These are phyloP conservation scores for Amanita molliuscula DNA, from an alignment of 768 basidiomycete species.

Conservation along the genomic window DNA sequence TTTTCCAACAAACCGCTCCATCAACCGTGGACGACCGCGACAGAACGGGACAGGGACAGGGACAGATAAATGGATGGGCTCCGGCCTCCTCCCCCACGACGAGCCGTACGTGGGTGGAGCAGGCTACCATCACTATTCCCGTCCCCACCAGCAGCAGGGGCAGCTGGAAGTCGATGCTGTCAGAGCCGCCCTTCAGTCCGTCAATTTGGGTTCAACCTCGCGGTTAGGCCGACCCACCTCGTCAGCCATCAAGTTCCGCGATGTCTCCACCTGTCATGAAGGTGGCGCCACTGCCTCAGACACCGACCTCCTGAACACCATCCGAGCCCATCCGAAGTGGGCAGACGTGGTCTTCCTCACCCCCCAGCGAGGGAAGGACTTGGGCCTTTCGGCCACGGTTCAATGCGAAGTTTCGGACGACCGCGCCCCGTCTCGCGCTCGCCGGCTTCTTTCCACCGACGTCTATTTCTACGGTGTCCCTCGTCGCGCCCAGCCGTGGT, in stretches of 20 bases:
- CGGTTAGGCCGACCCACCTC: no score
- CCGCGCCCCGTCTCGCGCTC: background rate
- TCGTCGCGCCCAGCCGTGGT: no score
- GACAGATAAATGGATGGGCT: background rate
- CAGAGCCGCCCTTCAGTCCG: no score
- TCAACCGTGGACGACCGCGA: background rate
- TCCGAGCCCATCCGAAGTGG: background rate
- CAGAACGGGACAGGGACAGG: background rate
- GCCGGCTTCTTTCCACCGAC: background rate
- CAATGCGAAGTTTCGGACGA: background rate
- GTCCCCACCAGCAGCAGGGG: no score
- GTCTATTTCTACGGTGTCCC: background rate
- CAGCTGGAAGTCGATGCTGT: no score
- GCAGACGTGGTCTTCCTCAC: background rate
- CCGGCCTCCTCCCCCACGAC: background rate
- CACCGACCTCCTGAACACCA: no score
- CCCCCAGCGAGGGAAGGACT: background rate
- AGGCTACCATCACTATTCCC: background rate
- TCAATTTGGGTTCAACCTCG: no score
- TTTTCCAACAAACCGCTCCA: no score
- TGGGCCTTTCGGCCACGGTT: background rate
- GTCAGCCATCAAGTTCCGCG: no score
- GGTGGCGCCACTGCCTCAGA: no score
- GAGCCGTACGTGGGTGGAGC: background rate
- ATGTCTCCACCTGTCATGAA: no score